A percentile compares a stretch with the other conserved stretches of the same genome.
Conservation (phyloP, 1,139 yeast genomes). For the Diutina siamensis region DNA sequence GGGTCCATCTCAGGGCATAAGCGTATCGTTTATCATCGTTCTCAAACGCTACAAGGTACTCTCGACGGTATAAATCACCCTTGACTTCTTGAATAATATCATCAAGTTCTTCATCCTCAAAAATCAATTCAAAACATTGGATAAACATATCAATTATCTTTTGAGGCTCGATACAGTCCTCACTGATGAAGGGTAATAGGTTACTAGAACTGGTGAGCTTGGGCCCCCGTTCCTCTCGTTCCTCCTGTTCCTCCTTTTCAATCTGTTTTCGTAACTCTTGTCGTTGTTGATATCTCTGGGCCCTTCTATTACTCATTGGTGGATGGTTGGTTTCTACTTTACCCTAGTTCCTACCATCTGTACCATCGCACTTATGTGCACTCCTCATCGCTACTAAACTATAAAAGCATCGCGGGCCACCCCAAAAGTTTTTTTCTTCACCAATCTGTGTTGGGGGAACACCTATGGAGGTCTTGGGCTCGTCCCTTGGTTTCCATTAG, state of each 20-base stretch:
- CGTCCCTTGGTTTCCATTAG: background rate
- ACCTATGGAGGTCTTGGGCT: constrained; percentile 18
- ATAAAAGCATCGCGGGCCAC: constrained; percentile 6
- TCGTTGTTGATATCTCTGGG: background rate
- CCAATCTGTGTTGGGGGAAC: constrained; percentile 42
- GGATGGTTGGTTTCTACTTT: too few species aligned
- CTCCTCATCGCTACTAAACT: constrained; percentile 5
- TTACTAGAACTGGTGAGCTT: background rate
- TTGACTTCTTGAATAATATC: constrained; percentile 57
- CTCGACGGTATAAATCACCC: constrained; percentile 54
- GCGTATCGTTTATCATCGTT: constrained; percentile 56
- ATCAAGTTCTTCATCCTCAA: constrained; percentile 31
- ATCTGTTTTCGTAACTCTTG: background rate
- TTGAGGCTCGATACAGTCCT: constrained; percentile 7
- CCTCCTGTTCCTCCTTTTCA: background rate
- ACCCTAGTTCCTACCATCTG: too few species aligned
- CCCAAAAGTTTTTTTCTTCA: constrained; percentile 9
- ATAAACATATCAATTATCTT: constrained; percentile 41
- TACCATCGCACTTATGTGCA: too few species aligned
- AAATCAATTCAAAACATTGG: constrained; percentile 31
- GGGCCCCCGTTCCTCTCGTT: background rate
- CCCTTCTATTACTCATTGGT: constrained; percentile 2
- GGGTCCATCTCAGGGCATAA: constrained; percentile 78
- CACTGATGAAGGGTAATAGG: background rate
- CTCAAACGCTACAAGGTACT: constrained; percentile 60